phyloP scores from a whole-genome alignment of 2,329 filamentous ascomycete species.

The Monosporascus ibericus region DNA sequence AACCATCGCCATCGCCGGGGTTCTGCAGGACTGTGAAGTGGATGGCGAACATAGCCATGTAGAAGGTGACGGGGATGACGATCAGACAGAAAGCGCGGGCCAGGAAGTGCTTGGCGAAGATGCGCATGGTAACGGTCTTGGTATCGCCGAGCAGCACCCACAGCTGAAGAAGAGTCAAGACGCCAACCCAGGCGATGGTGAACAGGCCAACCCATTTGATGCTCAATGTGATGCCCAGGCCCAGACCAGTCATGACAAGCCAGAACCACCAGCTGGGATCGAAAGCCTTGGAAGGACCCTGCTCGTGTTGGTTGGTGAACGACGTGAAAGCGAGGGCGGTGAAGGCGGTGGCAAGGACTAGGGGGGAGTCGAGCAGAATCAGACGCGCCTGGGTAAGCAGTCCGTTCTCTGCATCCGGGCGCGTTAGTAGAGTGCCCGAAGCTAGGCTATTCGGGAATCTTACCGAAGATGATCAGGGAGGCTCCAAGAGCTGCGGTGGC shows the following conservation, averaged over 20 bases:
- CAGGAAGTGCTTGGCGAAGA: slow-evolving; percentile 92
- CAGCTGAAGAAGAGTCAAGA: slow-evolving; percentile 82
- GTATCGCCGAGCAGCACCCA: slow-evolving; percentile 92
- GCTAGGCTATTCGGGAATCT: slow-evolving; percentile 25
- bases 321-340: slow-evolving; percentile 85
- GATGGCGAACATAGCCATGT: slow-evolving; percentile 95
- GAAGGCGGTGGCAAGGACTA: slow-evolving; percentile 88
- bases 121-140: slow-evolving; percentile 74
- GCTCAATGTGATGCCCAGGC: slow-evolving; percentile 82
- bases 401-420: slow-evolving; percentile 67
- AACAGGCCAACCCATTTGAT: slow-evolving; percentile 99
- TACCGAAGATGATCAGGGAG: slow-evolving; percentile 84
- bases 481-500: slow-evolving; percentile 79
- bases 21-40: slow-evolving; percentile 92
- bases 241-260: slow-evolving; percentile 79
- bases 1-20: slow-evolving; percentile 94
- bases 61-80: slow-evolving; percentile 81
- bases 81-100: slow-evolving; percentile 88
- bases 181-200: slow-evolving; percentile 96
- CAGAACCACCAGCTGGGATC: slow-evolving; percentile 95
- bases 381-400: slow-evolving; percentile 90
- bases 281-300: slow-evolving; percentile 84
- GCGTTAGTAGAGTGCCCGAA: background rate
- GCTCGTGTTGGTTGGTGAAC: slow-evolving; percentile 95
- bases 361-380: slow-evolving; percentile 91